Evolutionary conservation across 192 early-diverging fungal species (phyloP), one percentile per base, ranked within the genome.

Genomic region (Linnemannia schmuckeri): DNA sequence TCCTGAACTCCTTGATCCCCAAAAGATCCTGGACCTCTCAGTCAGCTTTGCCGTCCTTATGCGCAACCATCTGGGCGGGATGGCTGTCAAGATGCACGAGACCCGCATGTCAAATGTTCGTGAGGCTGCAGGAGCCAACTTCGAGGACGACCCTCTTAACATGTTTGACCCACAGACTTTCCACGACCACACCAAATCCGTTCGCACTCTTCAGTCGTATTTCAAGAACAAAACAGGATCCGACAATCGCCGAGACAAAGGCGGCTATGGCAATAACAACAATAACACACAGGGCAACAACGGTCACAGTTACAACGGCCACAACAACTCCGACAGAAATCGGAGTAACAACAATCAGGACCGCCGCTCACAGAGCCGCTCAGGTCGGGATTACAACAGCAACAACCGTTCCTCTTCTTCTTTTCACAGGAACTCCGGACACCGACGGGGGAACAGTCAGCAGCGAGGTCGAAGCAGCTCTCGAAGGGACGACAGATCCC

Each of bases 401-500:
- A 54, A 38, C 77, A 71, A 78, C 76, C n/a, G 40, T 42, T 41
- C 40, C 40, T 4, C 42, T 44, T 70, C 77, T 10, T 78, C 63
- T 78, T 78, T 78, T 78, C 77, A 54, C 41, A 47, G 68, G 69
- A 27, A 78, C 40, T 17, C 3, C 0, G 40, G 46, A 27, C n/a
- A 54, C 33, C 7, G 68, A 78, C 33, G 77, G 77, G 77, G 77
- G 77, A 38, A 78, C 77, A 71, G 69, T 35, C 68, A 71, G 27
- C 77, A 78, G 47, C 47, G 77, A 0, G 77, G 68, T 30, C n/a
- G 69, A 42, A 70, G 47, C 77, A 47, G 12, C 77, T 33, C 42
- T 35, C 57, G 54, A 27, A 0, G 70, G 30, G 17, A 54, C 70
- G 54, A 79, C 70, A n/a, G 55, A 42, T 73, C 37, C 54, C 37